Evolutionary conservation across 2,329 filamentous ascomycete species (phyloP), one percentile per base, ranked within the genome.

Genomic region (Huntiella abstrusa): DNA sequence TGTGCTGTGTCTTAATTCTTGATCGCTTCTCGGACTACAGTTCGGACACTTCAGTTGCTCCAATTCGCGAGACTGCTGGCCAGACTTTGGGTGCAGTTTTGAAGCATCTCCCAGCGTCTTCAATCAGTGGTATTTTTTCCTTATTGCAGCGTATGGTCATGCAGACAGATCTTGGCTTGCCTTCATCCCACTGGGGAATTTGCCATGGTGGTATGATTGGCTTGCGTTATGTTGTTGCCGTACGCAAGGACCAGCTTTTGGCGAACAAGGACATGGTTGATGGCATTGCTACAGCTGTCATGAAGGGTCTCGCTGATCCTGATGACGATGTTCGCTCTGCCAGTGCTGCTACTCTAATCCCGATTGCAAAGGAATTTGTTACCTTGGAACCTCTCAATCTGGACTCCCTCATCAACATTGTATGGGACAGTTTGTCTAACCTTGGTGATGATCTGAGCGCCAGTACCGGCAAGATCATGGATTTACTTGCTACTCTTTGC

Each of bases 161-260:
- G 76, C 86, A 95, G 58, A 76, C 80, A 37, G 83, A 93, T 53
- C 65, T 91, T 16, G 73, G 77, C 34, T 65, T 87, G 17, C 76
- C 80, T 17, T 74, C 73, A 32, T 77, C 82, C 11, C 71, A 86
- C 28, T 98, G 91, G 91, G 85, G 93, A 50, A 83, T 95, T 34
- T 94, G 87, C 56, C 92, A 98, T 59, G 91, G 91, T 53, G 91
- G 91, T 51, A 98, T 98, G 91, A 87, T 96, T 41, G 91, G 91
- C 5, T 65, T 98, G 56, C 75, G 88, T 55, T 98, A 98, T 57
- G 75, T 98, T 41, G 91, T 98, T 28, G 91, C 91, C 6, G 85
- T 98, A 33, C 77, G 91, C 43, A 95, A 91, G 55, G 91, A 96
- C 58, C 66, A 98, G 3, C 73, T 98, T 4, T 72, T 96, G 19